Evolutionary conservation across 177 flowering plant species (phyloP), one percentile per base, ranked within the genome.

Genomic region (Vitis hybrid): DNA sequence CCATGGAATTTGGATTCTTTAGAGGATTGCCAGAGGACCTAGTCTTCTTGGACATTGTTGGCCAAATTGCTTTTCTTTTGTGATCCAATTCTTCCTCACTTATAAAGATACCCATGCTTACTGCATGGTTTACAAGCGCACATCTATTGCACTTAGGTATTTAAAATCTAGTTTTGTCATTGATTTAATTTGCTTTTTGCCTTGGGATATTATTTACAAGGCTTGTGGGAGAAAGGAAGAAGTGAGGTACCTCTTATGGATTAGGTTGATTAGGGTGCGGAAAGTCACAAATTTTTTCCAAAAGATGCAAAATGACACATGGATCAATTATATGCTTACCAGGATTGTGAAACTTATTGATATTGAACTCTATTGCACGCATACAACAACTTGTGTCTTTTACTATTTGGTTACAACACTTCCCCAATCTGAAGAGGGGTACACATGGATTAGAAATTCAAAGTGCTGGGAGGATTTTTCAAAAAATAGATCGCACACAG

Each of bases 141-240:
- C 71, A 50, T 77, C 81, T 14, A 91, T 93, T 57, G 91, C 97
- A 22, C 61, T 86, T 1, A 71, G 91, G 98, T 91, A 5, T 22
- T 51, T 58, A 93, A 19, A 19, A 19, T 19, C 19, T 19, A 19
- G 19, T 19, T 19, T 19, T 19, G 19, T 19, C 19, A 19, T 66
- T 51, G 91, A 83, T 95, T 19, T 19, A 19, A 19, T 19, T 19
- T 19, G 19, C 1, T 19, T 19, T 19, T 19, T 19, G 19, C 19
- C 98, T 53, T 91, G 93, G 98, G 97, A 93, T 71, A 19, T 82
- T 50, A 85, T 93, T 57, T 93, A 88, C 81, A 90, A 85, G 93
- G 97, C 74, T 50, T 63, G 66, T 58, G 93, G 91, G 31, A 78
- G 79, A 12, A 82, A 63, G 69, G 95, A 91, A 82, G 90, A 63